Base-by-base conservation (phyloP, 2,329 filamentous ascomycete genomes). In the Leptoxyphium fumago region DNA sequence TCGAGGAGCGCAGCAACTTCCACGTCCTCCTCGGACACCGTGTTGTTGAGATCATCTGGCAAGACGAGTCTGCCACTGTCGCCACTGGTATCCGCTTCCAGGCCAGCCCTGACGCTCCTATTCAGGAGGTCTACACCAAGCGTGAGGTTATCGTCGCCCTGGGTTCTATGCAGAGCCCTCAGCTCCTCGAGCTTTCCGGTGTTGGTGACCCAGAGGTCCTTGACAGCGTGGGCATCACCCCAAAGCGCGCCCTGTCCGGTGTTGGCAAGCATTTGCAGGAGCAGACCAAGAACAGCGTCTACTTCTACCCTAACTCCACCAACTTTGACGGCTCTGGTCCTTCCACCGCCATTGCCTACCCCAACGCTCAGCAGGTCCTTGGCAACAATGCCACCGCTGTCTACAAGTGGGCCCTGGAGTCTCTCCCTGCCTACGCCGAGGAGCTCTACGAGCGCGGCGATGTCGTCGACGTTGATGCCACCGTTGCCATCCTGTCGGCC, bases 181-280 rank as follows among this genome's bases (percentile, higher is more conserved):
- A 60, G 36, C 32, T 60, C 1, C 51, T 60, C n/a, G 52, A 56
- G 50, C 47, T 60, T 8, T 59, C 57, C n/a, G 78, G 79, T 13
- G 65, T 80, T 21, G 77, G 76, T 2, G 61, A 64, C 40, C 57
- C 59, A 1, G 50, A 61, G 0, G 50, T 71, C 1, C 59, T 72
- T 3, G 50, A 59, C 9, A 40, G 38, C 38, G 14, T 40, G 2
- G 21, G 21, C 6, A 40, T 40, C 17, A 17, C 38, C 11, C 11
- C 21, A 13, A 28, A 18, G 38, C 14, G 21, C 14, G 38, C 38
- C 21, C 21, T 40, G 2, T 17, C 14, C 11, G 38, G 38, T 40
- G 38, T 40, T 11, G 38, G 38, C 38, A 40, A 28, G 38, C 14
- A 40, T 11, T 40, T 40, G 14, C 38, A 40, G 17, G 38, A 40